Base-by-base conservation (phyloP, 148 eudicot genomes). In the Selenicereus undatus region DNA sequence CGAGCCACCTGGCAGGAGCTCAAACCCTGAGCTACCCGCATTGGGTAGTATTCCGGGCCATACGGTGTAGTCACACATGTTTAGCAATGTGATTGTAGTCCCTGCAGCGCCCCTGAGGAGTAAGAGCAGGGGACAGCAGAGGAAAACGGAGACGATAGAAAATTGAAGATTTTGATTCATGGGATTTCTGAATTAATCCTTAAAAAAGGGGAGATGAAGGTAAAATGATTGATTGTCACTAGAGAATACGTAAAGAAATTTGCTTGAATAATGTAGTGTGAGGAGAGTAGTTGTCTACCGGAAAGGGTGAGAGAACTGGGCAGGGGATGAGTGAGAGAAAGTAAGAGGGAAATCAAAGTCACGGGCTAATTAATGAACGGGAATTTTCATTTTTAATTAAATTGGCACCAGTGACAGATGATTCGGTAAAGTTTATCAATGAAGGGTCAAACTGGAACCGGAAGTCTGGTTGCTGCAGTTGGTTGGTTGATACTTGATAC, bases 1-100 rank as follows among this genome's bases (percentile, higher is more conserved):
- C 5, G 92, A 82, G 64, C 29, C 81, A 13, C 88, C 86, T 0
- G 89, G 65, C 5, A 26, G 45, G 45, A 92, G 90, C 65, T 86
- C 87, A 42, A 92, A 92, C 8, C 93, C 95, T 11, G 87, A 36
- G 85, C 79, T 87, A 24, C 92, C 95, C 1, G 90, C 73, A 78
- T 83, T 85, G 79, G 92, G 62, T 72, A 88, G 81, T 30, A 88
- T 82, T 73, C 93, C 93, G 17, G 95, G 95, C 95, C 93, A 92
- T 68, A 92, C 73, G 4, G 85, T 74, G 76, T 86, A 60, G 42
- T 82, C 86, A 50, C 95, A 92, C 58, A 79, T 81, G 84, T 92
- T 92, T 73, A 84, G 60, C 22, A 90, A 68, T 17, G 93, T 89
- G 73, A 92, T 84, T 60, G 90, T 88, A 24, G 88, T 81, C n/a